phyloP scores from a whole-genome alignment of 768 basidiomycete genomes.

The Naematelia aurantialba region DNA sequence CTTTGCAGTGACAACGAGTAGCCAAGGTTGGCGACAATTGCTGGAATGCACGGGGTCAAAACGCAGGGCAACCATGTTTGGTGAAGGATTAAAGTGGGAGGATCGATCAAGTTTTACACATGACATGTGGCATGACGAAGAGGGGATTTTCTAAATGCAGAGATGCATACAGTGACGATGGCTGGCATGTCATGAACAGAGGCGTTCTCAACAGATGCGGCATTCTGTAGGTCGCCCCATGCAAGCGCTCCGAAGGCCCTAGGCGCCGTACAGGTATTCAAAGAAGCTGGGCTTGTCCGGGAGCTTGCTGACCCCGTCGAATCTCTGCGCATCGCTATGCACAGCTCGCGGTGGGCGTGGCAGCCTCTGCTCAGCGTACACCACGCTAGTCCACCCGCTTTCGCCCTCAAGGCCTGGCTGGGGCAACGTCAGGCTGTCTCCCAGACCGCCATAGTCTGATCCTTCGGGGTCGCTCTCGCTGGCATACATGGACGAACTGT shows the following conservation, averaged over 20 bases:
- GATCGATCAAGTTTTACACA: neutral
- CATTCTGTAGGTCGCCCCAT: too few relatives aligned
- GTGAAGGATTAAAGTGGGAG: neutral
- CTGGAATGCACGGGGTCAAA: neutral
- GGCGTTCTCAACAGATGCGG: too few relatives aligned
- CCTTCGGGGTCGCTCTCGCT: slow-evolving; percentile 15
- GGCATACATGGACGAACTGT: slow-evolving; percentile 35
- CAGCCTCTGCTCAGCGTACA: neutral
- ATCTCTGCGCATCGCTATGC: neutral
- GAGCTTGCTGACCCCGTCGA: slow-evolving; percentile 3
- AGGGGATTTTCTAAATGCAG: too few relatives aligned
- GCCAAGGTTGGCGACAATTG: too few relatives aligned
- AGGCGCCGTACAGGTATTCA: slow-evolving; percentile 46
- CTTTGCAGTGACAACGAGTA: too few relatives aligned
- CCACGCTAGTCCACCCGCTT: slow-evolving; percentile 9
- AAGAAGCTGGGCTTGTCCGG: slow-evolving; percentile 45
- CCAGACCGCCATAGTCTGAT: slow-evolving; percentile 28
- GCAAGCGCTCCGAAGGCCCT: too few relatives aligned
- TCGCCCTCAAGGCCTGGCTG: neutral
- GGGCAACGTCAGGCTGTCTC: slow-evolving; percentile 33
- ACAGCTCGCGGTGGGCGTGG: neutral
- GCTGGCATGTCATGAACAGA: too few relatives aligned
- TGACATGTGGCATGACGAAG: neutral
- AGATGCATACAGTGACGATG: too few relatives aligned
- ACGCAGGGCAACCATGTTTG: neutral